Evolutionary conservation across 1,139 yeast species (phyloP).

Genomic region (Lodderomyces margitis): DNA sequence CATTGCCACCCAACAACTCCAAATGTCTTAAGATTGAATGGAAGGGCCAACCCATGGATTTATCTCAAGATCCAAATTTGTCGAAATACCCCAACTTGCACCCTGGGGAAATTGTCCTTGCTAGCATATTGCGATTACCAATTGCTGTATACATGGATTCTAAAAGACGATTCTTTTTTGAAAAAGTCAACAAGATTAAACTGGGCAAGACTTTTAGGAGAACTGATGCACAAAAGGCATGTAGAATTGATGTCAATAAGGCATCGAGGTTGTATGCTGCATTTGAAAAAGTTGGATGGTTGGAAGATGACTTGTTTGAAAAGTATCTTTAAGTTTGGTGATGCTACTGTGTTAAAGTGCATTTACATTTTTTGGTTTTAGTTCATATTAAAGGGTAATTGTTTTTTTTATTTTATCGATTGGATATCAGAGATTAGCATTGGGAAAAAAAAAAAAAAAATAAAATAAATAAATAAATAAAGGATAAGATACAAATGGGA

Average conservation of each 20-base stretch:
- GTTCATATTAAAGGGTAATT: no score
- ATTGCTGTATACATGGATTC: conserved; percentile 88
- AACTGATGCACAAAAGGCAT: conserved; percentile 97
- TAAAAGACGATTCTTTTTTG: conserved; percentile 83
- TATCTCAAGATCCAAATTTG: conserved; percentile 70
- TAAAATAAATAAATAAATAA: no score
- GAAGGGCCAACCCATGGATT: conserved; percentile 98
- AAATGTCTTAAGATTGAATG: conserved; percentile 87
- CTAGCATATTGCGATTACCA: conserved; percentile 85
- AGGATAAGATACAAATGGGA: no score
- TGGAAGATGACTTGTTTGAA: conserved; percentile 71
- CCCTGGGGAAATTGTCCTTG: conserved; percentile 88
- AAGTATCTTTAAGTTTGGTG: conserved; percentile 28
- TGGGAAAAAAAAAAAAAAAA: no score
- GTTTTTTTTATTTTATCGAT: no score
- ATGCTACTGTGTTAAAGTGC: no score
- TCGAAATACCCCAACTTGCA: conserved; percentile 52
- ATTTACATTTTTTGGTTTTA: no score
- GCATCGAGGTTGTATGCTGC: conserved; percentile 92
- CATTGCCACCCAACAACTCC: conserved; percentile 63
- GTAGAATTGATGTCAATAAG: conserved; percentile 94
- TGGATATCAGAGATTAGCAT: no score
- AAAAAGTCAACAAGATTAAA: conserved; percentile 76
- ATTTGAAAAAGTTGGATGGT: conserved; percentile 94
- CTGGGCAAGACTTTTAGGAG: conserved; percentile 85